Evolutionary conservation across 345 rosid genomes (phyloP).

Genomic region (Durio zibethinus): DNA sequence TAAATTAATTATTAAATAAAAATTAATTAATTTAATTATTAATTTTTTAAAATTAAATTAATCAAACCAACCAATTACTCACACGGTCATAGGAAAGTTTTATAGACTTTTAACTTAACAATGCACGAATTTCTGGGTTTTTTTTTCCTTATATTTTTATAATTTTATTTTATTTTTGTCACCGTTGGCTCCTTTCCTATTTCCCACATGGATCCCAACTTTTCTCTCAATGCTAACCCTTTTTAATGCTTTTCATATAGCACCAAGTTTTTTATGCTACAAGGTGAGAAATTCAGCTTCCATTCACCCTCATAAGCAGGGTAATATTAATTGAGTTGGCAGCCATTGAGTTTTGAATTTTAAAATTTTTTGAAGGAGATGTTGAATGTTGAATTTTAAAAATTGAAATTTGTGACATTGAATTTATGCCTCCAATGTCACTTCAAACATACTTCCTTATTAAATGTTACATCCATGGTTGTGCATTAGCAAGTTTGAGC

Average conservation of each 20-base stretch:
- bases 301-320: not conserved
- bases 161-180: not conserved
- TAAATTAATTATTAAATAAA: too few relatives aligned
- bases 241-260: conserved; percentile 16
- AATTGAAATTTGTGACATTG: too few relatives aligned
- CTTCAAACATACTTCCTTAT: not conserved
- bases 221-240: conserved; percentile 20
- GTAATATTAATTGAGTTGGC: not conserved
- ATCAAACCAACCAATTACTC: too few relatives aligned
- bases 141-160: not conserved
- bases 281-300: not conserved
- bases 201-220: conserved; percentile 29
- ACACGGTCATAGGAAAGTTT: not conserved
- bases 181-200: conserved; percentile 8
- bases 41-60: too few relatives aligned
- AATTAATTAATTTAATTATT: too few relatives aligned
- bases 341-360: not conserved
- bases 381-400: too few relatives aligned
- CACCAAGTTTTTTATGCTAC: not conserved
- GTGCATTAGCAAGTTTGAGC: not conserved
- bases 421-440: too few relatives aligned
- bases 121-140: not conserved
- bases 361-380: not conserved
- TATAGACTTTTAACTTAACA: not conserved
- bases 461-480: not conserved